Evolutionary conservation across 768 basidiomycete genomes (phyloP).

Genomic region (Lactarius quietus): DNA sequence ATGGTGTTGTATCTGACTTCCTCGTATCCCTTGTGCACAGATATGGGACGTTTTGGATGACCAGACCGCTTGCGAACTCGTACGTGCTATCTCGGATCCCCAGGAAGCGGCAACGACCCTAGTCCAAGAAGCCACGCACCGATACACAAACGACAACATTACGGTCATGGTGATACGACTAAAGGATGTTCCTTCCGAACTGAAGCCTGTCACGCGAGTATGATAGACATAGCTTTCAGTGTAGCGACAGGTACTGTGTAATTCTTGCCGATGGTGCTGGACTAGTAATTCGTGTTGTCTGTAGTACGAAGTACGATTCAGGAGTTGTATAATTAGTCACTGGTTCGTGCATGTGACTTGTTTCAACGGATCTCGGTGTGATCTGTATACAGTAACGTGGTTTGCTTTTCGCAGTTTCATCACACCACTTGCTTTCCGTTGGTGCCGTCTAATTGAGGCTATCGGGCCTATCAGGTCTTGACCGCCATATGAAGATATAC

Average conservation of each 20-base stretch:
- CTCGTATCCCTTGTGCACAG: constrained; percentile 39
- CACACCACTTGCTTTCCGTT: constrained; percentile 1
- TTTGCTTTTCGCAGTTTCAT: neutral
- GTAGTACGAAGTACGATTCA: neutral
- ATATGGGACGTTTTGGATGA: constrained; percentile 96
- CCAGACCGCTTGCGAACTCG: constrained; percentile 84
- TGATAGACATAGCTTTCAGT: constrained; percentile 6
- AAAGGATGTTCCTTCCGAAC: constrained; percentile 40
- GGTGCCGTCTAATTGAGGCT: constrained; percentile 25
- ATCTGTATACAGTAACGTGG: neutral
- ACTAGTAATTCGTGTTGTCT: neutral
- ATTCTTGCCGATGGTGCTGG: neutral
- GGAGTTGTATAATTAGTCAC: neutral
- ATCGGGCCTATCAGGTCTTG: constrained; percentile 34
- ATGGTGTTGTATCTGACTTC: constrained; percentile 1
- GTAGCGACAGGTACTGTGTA: neutral
- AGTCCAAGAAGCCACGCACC: constrained; percentile 78
- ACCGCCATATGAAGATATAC: constrained; percentile 57
- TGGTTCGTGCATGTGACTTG: neutral
- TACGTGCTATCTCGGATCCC: constrained; percentile 68
- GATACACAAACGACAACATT: constrained; percentile 94
- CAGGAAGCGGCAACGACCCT: constrained; percentile 75
- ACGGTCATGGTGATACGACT: constrained; percentile 88
- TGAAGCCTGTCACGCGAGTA: constrained; percentile 19
- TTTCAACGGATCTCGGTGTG: neutral